Evolutionary conservation across 352 stramenopile species (phyloP), one percentile per base, ranked within the genome.

Genomic region (Pythium dissotocum): DNA sequence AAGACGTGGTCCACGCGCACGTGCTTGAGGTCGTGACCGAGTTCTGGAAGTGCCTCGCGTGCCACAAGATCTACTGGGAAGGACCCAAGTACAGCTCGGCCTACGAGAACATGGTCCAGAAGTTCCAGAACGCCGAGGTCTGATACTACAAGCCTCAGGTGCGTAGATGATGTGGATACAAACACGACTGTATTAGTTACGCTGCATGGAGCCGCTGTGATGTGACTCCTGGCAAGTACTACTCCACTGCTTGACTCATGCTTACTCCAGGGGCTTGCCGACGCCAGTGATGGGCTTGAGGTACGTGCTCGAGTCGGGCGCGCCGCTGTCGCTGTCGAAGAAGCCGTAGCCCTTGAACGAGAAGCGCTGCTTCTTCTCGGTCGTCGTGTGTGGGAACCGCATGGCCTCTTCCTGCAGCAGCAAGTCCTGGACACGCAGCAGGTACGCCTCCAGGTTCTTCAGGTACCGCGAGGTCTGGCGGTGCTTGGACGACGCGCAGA

Each of bases 391-490:
- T 13, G 86, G 86, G 69, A 92, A 94, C 14, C 79, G 80, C 58
- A 91, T 85, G 52, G 87, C 79, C 46, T 93, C 82, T 70, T 95
- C 87, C 61, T 90, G 78, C 54, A 90, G 74, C 52, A 95, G 65
- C 61, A 95, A 64, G 56, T 91, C 84, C 66, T 94, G 85, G 30
- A 95, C 75, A n/a, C 77, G 75, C 61, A 92, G 73, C 69, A 94
- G 70, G 59, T 94, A 95, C 49, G 73, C 79, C 61, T 95, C 80
- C 18, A 95, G 73, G 72, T 93, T 93, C 55, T 92, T 86, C 33
- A 94, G 76, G 70, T 90, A 95, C n/a, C 87, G 84, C 59, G 84
- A 77, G 3, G 87, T 95, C 63, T 94, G 87, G 28, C 87, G 83
- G 68, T 95, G 87, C 61, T 90, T 89, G 35, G 83, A 94, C 26